These are phyloP conservation scores for Fusarium euwallaceae DNA, from an alignment of 2,329 filamentous ascomycete species.

Conservation along the genomic window DNA sequence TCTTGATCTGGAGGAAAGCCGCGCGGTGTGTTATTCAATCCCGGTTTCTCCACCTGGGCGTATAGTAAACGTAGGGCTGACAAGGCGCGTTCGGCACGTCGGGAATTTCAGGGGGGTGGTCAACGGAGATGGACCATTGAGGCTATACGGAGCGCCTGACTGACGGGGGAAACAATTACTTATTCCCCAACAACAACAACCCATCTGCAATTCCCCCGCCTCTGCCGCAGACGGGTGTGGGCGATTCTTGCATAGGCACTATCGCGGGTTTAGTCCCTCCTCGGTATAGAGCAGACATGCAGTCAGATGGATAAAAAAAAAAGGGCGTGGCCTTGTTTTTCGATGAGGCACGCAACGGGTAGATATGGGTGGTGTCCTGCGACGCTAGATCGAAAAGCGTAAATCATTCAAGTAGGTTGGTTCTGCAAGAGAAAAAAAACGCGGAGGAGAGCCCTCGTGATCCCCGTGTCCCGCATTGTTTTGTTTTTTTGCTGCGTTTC, in stretches of 20 bases:
- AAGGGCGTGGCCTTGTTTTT: background rate
- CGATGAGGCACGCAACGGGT: constrained; percentile 37
- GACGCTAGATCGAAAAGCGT: background rate
- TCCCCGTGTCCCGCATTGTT: background rate
- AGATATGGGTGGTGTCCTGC: background rate
- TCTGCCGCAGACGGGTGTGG: background rate
- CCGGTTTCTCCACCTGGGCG: constrained; percentile 6
- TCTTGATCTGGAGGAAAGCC: background rate
- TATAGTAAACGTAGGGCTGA: constrained; percentile 28
- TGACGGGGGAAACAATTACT: background rate
- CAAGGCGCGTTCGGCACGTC: background rate
- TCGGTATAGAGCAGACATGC: constrained; percentile 16
- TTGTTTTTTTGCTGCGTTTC: background rate
- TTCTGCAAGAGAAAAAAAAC: background rate
- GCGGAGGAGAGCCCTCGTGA: constrained; percentile 18
- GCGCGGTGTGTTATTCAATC: background rate
- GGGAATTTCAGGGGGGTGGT: background rate
- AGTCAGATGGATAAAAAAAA: constrained; percentile 34
- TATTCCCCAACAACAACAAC: background rate
- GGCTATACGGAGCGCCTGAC: background rate
- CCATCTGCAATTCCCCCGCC: background rate
- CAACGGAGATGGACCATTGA: background rate
- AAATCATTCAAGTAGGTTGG: background rate
- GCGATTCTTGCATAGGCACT: constrained; percentile 3
- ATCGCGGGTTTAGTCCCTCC: constrained; percentile 10